Percentiles rank a stretch among this genome's conserved stretches.
phyloP scores from a whole-genome alignment of 495 filamentous ascomycete genomes.

The Amniculicola lignicola region DNA sequence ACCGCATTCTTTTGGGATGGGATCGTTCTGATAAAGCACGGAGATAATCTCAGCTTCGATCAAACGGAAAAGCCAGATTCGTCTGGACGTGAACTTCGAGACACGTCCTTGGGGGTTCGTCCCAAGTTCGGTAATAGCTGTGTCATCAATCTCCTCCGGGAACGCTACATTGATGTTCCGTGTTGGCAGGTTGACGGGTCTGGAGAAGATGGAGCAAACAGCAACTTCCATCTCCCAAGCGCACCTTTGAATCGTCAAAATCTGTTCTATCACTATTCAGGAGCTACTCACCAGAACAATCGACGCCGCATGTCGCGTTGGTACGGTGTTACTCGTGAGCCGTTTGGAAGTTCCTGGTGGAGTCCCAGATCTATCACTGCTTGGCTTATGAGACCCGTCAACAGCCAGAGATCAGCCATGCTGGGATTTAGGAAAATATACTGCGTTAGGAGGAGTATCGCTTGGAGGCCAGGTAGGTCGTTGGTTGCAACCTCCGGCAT shows the following conservation, averaged over 20 bases:
- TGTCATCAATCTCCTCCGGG: conserved; percentile 21
- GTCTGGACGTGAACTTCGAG: conserved; percentile 21
- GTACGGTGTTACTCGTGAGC: neutral
- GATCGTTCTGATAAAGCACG: conserved; percentile 13
- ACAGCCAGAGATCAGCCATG: conserved; percentile 26
- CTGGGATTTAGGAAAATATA: conserved; percentile 26
- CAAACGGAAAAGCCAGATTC: conserved; percentile 15
- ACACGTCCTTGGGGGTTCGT: conserved; percentile 2
- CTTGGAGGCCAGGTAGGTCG: conserved; percentile 21
- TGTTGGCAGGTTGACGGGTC: conserved; percentile 20
- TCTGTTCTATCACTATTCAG: too few species aligned
- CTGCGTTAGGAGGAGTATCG: conserved; percentile 23
- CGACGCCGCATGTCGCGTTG: conserved; percentile 23
- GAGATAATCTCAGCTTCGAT: conserved; percentile 27
- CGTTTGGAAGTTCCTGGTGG: conserved; percentile 25
- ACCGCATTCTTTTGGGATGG: conserved; percentile 16
- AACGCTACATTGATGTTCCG: conserved; percentile 13
- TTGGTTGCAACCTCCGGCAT: conserved; percentile 25
- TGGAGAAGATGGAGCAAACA: conserved; percentile 16
- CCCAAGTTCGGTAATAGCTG: conserved; percentile 5
- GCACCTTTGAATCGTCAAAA: too few species aligned
- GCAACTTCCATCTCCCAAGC: conserved; percentile 30
- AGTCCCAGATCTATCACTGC: conserved; percentile 25
- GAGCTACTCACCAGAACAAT: conserved; percentile 24
- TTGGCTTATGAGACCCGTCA: conserved; percentile 29